Conservation (phyloP, 1,284 basidiomycete genomes). For the Trametes versicolor region DNA sequence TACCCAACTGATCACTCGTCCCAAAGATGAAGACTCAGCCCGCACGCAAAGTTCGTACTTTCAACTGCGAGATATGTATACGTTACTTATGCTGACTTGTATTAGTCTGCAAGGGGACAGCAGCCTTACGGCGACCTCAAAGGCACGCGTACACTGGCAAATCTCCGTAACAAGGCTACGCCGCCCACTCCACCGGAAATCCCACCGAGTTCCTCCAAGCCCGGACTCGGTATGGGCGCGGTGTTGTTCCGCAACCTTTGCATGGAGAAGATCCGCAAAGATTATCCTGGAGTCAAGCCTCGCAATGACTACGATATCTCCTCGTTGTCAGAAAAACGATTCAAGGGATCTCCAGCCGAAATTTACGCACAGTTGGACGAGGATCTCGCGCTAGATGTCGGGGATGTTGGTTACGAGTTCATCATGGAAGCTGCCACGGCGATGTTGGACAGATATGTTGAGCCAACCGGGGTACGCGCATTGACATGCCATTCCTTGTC, state of each 20-base stretch:
- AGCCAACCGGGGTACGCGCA: constrained; percentile 1
- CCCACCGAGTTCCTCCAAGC: neutral
- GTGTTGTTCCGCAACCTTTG: neutral
- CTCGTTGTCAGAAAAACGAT: neutral
- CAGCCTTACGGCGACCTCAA: neutral
- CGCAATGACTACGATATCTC: neutral
- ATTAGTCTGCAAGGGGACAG: neutral
- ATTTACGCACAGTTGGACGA: neutral
- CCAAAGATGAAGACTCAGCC: neutral
- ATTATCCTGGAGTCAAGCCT: neutral
- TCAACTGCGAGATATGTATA: neutral
- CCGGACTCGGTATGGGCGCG: neutral
- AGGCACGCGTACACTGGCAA: neutral
- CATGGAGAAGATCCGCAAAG: neutral
- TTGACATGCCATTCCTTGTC: neutral
- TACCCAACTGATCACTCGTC: neutral
- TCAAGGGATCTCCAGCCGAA: neutral
- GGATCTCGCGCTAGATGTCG: neutral
- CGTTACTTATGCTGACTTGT: neutral
- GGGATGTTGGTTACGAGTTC: neutral
- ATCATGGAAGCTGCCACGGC: neutral
- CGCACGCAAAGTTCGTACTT: neutral
- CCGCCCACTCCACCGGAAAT: neutral
- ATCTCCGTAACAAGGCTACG: neutral
- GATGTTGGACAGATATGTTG: neutral